Evolutionary conservation across 768 basidiomycete genomes (phyloP).

Genomic region (Dentipellis sp.): DNA sequence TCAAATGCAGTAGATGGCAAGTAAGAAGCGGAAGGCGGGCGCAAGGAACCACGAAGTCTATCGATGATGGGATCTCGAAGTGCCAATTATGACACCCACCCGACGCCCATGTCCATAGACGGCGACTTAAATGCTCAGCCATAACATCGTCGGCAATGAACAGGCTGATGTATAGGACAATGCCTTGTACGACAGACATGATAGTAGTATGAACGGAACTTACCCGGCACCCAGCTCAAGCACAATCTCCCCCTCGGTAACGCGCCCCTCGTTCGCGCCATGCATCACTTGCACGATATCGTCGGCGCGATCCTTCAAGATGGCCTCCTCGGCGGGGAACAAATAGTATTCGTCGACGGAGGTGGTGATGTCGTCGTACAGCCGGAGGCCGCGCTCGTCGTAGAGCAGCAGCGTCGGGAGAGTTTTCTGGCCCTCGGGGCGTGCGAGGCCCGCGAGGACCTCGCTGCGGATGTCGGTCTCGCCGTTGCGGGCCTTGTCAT

Average conservation of each 20-base stretch:
- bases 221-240: constrained; percentile 95
- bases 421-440: constrained; percentile 44
- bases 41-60: no score
- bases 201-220: constrained; percentile 25
- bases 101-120: no score
- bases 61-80: no score
- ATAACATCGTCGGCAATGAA: not conserved
- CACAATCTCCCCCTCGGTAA: constrained; percentile 43
- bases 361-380: constrained; percentile 83
- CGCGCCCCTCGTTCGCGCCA: constrained; percentile 22
- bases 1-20: no score
- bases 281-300: constrained; percentile 76
- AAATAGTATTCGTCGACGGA: constrained; percentile 80
- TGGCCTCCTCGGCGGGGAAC: constrained; percentile 80
- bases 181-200: not conserved
- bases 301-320: constrained; percentile 60
- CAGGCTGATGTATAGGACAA: not conserved
- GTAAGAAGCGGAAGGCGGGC: no score
- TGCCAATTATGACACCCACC: no score
- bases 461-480: constrained; percentile 27
- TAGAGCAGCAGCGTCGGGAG: constrained; percentile 84
- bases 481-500: constrained; percentile 23
- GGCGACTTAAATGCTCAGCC: no score
- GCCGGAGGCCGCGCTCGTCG: constrained; percentile 73
- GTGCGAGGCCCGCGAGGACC: constrained; percentile 47